Evolutionary conservation across 1,139 yeast species (phyloP), one percentile per base, ranked within the genome.

Genomic region (Candida sanyaensis): DNA sequence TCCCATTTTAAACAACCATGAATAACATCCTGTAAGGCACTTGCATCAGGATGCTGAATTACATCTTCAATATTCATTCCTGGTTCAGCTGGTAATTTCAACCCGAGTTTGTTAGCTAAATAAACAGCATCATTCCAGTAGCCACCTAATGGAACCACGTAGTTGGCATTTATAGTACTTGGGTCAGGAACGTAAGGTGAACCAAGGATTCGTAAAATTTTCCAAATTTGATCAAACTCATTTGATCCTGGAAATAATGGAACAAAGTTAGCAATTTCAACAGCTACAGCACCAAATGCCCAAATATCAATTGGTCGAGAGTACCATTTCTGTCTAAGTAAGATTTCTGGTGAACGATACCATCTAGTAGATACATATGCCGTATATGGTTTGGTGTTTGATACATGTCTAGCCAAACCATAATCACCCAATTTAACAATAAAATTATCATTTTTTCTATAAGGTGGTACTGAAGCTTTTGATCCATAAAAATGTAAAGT

Each of bases 321-420:
- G 63, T 93, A 90, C 56, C 68, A 68, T 7, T 77, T 77, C 53
- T 81, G 80, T 52, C 93, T 77, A 49, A 93, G 72, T 40, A 93
- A 73, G 41, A 93, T 86, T 65, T 93, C 99, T 0, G 99, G 99
- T 0, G 97, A 85, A 51, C 99, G 75, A 64, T 93, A 93, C 98
- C 98, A 93, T 58, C 99, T 78, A 0, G 98, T 93, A 0, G 97
- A 88, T 6, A 93, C 95, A 59, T 93, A 93, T 0, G 88, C 81
- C 0, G 96, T 86, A 61, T 80, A 88, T 0, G 83, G 81, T 46
- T 75, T 77, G 29, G 62, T 61, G 58, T 81, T 80, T 41, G 73
- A 69, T 12, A 80, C 69, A 54, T 80, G 83, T 54, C 97, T 80
- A 11, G 97, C 88, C 45, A 92, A 76, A 0, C 99, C 98, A 65